Conservation (phyloP, 2,329 filamentous ascomycete genomes). For the Trichothecium roseum region DNA sequence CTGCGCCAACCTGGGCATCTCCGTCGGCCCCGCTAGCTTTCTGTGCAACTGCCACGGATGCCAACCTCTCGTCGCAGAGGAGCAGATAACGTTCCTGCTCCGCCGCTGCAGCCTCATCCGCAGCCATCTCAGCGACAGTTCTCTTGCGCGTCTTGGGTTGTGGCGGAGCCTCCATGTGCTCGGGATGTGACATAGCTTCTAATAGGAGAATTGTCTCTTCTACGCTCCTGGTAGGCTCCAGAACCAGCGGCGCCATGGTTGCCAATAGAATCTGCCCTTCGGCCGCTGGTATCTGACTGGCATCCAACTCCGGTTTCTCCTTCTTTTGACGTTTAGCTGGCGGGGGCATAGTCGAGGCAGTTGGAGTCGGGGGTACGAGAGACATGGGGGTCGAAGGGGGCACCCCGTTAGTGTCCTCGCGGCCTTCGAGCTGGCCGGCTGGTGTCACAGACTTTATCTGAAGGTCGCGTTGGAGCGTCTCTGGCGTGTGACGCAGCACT, state of each 20-base stretch:
- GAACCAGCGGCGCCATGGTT: constrained; percentile 62
- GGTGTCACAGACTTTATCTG: constrained; percentile 66
- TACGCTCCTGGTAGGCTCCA: constrained; percentile 63
- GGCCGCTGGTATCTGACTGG: constrained; percentile 59
- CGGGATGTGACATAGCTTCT: constrained; percentile 61
- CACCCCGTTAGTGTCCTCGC: constrained; percentile 32
- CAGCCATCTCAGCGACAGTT: constrained; percentile 87
- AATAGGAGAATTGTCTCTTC: constrained; percentile 64
- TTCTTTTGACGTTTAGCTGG: constrained; percentile 59
- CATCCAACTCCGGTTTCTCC: constrained; percentile 67
- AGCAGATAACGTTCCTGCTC: constrained; percentile 90
- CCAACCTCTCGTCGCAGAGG: constrained; percentile 74
- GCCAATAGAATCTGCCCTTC: constrained; percentile 67
- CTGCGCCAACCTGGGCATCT: constrained; percentile 60
- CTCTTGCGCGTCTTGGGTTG: constrained; percentile 84
- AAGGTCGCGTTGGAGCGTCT: constrained; percentile 67
- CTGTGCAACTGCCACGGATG: constrained; percentile 47
- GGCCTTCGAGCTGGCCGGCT: constrained; percentile 6
- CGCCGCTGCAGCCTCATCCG: constrained; percentile 84
- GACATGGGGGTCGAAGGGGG: constrained; percentile 59
- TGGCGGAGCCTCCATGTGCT: constrained; percentile 67
- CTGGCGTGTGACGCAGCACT: constrained; percentile 74
- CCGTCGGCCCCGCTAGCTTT: constrained; percentile 51
- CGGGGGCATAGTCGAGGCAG: constrained; percentile 45
- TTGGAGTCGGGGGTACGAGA: constrained; percentile 50